A percentile compares a stretch with the other conserved stretches of the same genome.
These are phyloP conservation scores for Esteya vermicola DNA, from an alignment of 2,329 filamentous ascomycete species.

Conservation along the genomic window DNA sequence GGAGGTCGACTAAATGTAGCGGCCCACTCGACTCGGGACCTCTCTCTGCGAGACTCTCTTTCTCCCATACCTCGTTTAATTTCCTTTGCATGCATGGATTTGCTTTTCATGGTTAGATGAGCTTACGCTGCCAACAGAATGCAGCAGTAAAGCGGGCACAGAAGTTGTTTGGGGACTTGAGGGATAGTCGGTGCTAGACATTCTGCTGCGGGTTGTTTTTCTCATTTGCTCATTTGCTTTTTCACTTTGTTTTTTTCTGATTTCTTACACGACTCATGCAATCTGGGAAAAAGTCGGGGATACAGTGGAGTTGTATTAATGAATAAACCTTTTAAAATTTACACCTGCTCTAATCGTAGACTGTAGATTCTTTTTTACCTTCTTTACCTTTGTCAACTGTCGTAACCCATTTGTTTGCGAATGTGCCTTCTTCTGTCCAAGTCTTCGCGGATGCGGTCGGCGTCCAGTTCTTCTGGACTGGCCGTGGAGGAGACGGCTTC, in stretches of 20 bases:
- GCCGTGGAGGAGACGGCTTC: too few relatives aligned
- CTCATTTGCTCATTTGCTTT: too few relatives aligned
- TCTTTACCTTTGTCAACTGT: constrained; percentile 1
- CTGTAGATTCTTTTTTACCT: background rate
- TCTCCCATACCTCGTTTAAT: too few relatives aligned
- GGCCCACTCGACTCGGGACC: too few relatives aligned
- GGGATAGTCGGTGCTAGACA: constrained; percentile 8
- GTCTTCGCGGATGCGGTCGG: constrained; percentile 25
- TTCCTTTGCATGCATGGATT: constrained; percentile 3
- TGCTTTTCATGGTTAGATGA: constrained; percentile 7
- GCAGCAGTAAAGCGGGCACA: constrained; percentile 6
- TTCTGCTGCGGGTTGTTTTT: background rate
- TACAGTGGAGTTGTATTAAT: constrained; percentile 6
- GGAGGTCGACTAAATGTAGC: constrained; percentile 23
- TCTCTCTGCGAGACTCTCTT: background rate
- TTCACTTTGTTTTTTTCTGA: constrained; percentile 1
- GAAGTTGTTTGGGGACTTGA: background rate
- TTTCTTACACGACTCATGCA: constrained; percentile 3
- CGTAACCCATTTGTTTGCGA: constrained; percentile 18
- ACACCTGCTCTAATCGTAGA: too few relatives aligned
- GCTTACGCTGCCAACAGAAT: constrained; percentile 10
- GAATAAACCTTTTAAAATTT: constrained; percentile 7
- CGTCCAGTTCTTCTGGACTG: constrained; percentile 18
- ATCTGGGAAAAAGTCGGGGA: constrained; percentile 7
- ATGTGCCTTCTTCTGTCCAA: constrained; percentile 21